Percentiles rank a stretch among this genome's conserved stretches.
Evolutionary conservation across 2,329 filamentous ascomycete species (phyloP).

Genomic region (Tolypocladium amazonense): DNA sequence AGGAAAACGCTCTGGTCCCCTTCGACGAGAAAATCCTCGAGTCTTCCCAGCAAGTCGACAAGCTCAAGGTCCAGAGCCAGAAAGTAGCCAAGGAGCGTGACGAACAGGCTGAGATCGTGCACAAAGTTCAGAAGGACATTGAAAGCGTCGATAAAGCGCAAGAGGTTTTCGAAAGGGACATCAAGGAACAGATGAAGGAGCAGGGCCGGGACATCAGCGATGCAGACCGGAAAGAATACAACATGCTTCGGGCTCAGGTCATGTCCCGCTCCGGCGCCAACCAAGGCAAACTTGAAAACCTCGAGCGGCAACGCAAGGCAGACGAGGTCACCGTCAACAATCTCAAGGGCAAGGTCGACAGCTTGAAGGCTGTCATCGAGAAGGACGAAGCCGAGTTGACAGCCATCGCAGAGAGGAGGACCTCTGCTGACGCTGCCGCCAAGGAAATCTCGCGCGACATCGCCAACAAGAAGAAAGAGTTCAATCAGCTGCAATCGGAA

Average conservation of each 20-base stretch:
- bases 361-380: constrained; percentile 60
- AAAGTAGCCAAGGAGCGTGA: constrained; percentile 69
- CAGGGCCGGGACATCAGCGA: constrained; percentile 80
- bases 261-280: constrained; percentile 72
- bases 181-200: constrained; percentile 73
- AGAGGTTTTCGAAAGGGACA: constrained; percentile 77
- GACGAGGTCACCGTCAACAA: constrained; percentile 87
- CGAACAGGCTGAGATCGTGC: constrained; percentile 54
- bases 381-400: constrained; percentile 63
- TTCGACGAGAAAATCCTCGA: constrained; percentile 87
- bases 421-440: constrained; percentile 48
- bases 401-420: constrained; percentile 58
- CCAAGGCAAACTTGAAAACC: constrained; percentile 72
- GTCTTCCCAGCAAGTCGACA: constrained; percentile 59
- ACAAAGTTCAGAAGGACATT: constrained; percentile 71
- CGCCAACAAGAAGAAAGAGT: constrained; percentile 79
- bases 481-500: constrained; percentile 76
- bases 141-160: constrained; percentile 82
- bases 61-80: constrained; percentile 55
- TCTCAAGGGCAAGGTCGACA: constrained; percentile 79
- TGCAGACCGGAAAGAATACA: constrained; percentile 82
- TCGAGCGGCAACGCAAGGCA: constrained; percentile 81
- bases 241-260: constrained; percentile 71
- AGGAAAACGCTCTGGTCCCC: constrained; percentile 75
- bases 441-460: constrained; percentile 68